A percentile compares a stretch with the other conserved stretches of the same genome.
These are phyloP conservation scores for Collybia mongolica DNA, from an alignment of 768 basidiomycete species.

Conservation along the genomic window DNA sequence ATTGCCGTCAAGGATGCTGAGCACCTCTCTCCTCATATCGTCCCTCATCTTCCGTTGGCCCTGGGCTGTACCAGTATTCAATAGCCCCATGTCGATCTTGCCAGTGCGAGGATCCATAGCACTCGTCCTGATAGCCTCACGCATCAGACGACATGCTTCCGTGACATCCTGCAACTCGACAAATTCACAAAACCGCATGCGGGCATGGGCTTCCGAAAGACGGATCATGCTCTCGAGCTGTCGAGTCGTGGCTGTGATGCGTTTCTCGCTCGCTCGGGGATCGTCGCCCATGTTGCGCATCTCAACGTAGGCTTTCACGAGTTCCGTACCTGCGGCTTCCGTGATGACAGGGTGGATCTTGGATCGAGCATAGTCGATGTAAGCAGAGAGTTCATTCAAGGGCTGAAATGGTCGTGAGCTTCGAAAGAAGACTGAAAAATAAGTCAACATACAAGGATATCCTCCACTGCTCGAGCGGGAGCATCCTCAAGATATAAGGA, in stretches of 20 bases:
- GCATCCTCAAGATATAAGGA: constrained; percentile 91
- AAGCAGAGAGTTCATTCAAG: constrained; percentile 86
- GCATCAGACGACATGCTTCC: constrained; percentile 94
- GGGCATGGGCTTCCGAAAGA: constrained; percentile 92
- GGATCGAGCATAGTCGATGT: constrained; percentile 90
- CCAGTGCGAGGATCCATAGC: constrained; percentile 97
- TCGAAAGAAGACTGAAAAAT: background rate
- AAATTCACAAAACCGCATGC: constrained; percentile 89
- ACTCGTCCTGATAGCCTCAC: constrained; percentile 91
- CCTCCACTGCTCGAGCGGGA: constrained; percentile 61
- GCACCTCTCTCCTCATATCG: constrained; percentile 86
- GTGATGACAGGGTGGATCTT: constrained; percentile 85
- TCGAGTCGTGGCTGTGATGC: constrained; percentile 97
- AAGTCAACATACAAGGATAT: constrained; percentile 62
- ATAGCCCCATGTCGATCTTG: constrained; percentile 94
- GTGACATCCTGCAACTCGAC: constrained; percentile 87
- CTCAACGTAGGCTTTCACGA: constrained; percentile 88
- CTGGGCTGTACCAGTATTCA: constrained; percentile 90
- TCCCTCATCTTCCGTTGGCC: constrained; percentile 84
- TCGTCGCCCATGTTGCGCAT: constrained; percentile 93
- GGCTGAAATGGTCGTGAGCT: constrained; percentile 48
- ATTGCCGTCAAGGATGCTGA: constrained; percentile 57
- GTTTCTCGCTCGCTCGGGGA: constrained; percentile 82
- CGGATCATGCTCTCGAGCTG: constrained; percentile 98
- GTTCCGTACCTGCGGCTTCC: constrained; percentile 79